phyloP scores from a whole-genome alignment of 2,329 filamentous ascomycete species.

The Aureobasidium namibiae region DNA sequence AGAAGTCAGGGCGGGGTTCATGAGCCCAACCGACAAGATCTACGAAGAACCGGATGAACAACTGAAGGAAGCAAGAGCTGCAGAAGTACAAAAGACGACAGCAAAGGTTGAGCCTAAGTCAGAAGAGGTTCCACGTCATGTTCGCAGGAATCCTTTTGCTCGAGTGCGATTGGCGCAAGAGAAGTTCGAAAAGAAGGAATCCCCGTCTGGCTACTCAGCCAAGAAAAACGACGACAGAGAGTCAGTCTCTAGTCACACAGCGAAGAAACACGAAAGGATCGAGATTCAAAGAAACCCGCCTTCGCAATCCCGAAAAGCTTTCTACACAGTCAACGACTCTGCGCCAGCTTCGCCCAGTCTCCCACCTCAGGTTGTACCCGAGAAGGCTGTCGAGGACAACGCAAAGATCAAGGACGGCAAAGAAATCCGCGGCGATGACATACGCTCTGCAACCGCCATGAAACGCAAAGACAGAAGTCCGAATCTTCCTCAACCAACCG shows the following conservation, averaged over 20 bases:
- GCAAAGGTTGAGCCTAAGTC: neutral
- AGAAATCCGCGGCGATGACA: conserved; percentile 79
- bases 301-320: conserved; percentile 70
- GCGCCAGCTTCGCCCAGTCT: conserved; percentile 27
- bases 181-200: conserved; percentile 27
- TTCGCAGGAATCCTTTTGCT: conserved; percentile 59
- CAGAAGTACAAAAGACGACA: neutral
- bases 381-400: conserved; percentile 31
- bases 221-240: conserved; percentile 12
- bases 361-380: conserved; percentile 25
- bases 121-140: conserved; percentile 33
- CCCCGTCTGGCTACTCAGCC: conserved; percentile 10
- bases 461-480: conserved; percentile 75
- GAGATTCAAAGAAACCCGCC: conserved; percentile 83
- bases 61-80: conserved; percentile 25
- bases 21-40: conserved; percentile 66
- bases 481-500: conserved; percentile 78
- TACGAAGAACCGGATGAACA: conserved; percentile 70
- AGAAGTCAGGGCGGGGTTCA: conserved; percentile 57
- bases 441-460: conserved; percentile 85
- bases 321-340: conserved; percentile 62
- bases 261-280: conserved; percentile 39
- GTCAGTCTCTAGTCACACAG: conserved; percentile 17
- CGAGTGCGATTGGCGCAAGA: conserved; percentile 49
- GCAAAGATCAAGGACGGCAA: conserved; percentile 64